phyloP scores from a whole-genome alignment of 164 flowering plant genomes.

The Umbellularia californica region DNA sequence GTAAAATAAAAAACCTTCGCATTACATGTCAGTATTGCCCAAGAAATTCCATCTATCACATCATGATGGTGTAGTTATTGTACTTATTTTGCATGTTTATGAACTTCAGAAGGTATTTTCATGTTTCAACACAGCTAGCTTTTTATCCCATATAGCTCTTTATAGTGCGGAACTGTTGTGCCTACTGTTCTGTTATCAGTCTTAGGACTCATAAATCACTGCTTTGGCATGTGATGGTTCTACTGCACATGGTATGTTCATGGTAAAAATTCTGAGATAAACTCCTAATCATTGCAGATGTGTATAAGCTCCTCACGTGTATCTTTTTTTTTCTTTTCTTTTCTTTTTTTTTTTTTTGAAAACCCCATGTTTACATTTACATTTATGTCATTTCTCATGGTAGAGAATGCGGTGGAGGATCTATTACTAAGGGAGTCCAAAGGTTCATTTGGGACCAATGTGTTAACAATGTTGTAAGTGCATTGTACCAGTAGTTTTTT shows the following conservation, averaged over 20 bases:
- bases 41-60: too few relatives aligned
- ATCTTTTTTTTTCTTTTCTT: neutral
- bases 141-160: too few relatives aligned
- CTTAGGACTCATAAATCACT: too few relatives aligned
- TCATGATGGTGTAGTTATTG: neutral
- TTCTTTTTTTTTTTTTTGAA: neutral
- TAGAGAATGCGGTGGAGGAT: slow-evolving; percentile 66
- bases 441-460: slow-evolving; percentile 61
- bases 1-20: too few relatives aligned
- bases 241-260: too few relatives aligned
- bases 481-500: neutral
- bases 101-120: neutral
- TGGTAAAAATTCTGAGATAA: too few relatives aligned
- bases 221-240: too few relatives aligned
- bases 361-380: neutral
- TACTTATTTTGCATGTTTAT: neutral
- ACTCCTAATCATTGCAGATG: neutral
- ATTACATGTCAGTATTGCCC: too few relatives aligned
- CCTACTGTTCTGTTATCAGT: too few relatives aligned
- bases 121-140: neutral
- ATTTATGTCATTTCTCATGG: neutral
- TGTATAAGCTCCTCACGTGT: neutral
- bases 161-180: too few relatives aligned
- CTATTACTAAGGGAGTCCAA: slow-evolving; percentile 57
- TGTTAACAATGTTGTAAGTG: slow-evolving; percentile 44